Conservation (phyloP, 306 rosid genomes). For the Vicia sativa region DNA sequence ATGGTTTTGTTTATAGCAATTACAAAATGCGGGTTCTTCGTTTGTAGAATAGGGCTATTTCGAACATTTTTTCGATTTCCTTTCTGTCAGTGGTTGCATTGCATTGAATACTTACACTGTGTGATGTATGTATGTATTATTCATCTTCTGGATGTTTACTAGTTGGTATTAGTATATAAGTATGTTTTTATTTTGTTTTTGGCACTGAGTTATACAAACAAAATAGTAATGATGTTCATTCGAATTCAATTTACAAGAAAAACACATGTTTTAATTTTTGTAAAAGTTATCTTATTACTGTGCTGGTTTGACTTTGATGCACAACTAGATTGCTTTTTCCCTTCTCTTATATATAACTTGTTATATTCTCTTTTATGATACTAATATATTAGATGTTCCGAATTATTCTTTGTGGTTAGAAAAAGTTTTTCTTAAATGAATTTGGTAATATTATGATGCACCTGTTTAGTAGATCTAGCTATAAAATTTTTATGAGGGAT, state of each 20-base stretch:
- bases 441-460: no score
- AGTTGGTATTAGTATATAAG: not conserved
- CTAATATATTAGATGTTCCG: no score
- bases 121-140: no score
- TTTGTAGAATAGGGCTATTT: conserved; percentile 14
- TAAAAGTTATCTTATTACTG: no score
- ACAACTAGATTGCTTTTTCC: not conserved
- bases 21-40: not conserved
- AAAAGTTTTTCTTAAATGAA: no score
- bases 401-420: no score
- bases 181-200: not conserved
- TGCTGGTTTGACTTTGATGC: conserved; percentile 25
- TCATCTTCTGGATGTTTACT: conserved; percentile 12
- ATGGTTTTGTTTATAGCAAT: conserved; percentile 14
- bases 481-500: not conserved
- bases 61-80: not conserved
- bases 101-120: no score
- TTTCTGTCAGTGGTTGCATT: conserved; percentile 2
- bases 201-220: not conserved
- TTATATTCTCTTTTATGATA: no score
- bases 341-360: no score
- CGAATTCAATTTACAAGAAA: no score
- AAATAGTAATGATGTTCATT: not conserved
- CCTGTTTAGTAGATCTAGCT: no score
- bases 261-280: no score